Evolutionary conservation across 805 yeast species (phyloP), one percentile per base, ranked within the genome.

Genomic region (Candida nemodendra): DNA sequence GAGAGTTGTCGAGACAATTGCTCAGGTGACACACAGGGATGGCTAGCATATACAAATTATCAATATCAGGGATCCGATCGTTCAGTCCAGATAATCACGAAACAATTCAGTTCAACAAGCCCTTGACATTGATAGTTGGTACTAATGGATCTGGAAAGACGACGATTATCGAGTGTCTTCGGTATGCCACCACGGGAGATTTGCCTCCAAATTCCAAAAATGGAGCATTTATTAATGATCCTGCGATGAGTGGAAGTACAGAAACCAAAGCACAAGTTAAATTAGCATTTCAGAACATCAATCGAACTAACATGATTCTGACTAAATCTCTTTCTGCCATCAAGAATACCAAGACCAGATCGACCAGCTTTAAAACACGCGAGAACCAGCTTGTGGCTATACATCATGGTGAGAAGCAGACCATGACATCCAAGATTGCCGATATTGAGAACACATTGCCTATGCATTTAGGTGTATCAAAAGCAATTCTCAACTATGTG

Each of bases 81-180:
- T 93, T 93, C 56, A 91, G 86, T 47, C 82, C 89, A n/a, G 79
- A 81, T 48, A 79, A 78, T 31, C 71, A 86, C 21, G 96, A 93
- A 56, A 81, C 90, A 0, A 87, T 93, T 42, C 86, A 85, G 54
- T 93, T 93, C 63, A 89, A 90, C 12, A 76, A 77, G 32, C 99
- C 99, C 0, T 65, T 93, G 56, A 93, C 99, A 0, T 69, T 93
- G 32, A 91, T 93, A 37, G 95, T 95, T 19, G 99, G 99, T 0
- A 84, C 84, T 35, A 93, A 93, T 62, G 98, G 99, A 22, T 84
- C 95, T 19, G 99, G 99, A 9, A 91, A 93, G 59, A 93, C 98
- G 0, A 90, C 98, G 1, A 81, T 93, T 40, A 95, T 93, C 45
- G 99, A 93, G 61, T 89, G 97, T 58, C 69, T 93, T 43, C 78